Evolutionary conservation across 345 rosid species (phyloP).

Genomic region (Linum tenue): DNA sequence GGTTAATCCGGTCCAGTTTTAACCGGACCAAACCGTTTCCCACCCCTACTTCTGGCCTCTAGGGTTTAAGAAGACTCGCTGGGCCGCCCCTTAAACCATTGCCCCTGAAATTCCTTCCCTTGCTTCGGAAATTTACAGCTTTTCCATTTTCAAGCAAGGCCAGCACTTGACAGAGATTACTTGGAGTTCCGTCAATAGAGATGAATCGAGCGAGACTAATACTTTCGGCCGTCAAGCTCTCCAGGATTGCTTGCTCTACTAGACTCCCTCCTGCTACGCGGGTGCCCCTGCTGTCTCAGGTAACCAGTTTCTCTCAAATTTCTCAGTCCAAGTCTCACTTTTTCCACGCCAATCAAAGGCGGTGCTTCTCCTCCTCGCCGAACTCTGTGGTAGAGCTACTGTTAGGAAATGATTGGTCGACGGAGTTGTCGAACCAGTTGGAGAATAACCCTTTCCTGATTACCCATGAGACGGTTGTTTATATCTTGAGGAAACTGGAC

Average conservation of each 20-base stretch:
- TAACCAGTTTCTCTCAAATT: constrained; percentile 24
- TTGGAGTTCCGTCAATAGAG: constrained; percentile 2
- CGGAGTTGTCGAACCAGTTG: constrained; percentile 39
- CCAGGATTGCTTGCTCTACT: constrained; percentile 27
- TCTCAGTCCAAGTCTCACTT: constrained; percentile 14
- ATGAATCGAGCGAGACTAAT: constrained; percentile 57
- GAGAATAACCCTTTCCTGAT: constrained; percentile 18
- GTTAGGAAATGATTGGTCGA: constrained; percentile 38
- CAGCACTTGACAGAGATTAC: neutral
- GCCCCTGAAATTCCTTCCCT: too few relatives aligned
- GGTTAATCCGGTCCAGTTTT: too few relatives aligned
- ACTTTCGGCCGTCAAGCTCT: constrained; percentile 30
- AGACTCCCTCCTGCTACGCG: constrained; percentile 22
- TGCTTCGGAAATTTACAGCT: too few relatives aligned
- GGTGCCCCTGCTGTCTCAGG: constrained; percentile 26
- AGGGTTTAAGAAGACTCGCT: too few relatives aligned
- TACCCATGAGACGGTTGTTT: constrained; percentile 58
- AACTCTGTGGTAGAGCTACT: constrained; percentile 40
- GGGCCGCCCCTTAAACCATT: too few relatives aligned
- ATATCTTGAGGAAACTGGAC: constrained; percentile 51
- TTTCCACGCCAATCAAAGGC: constrained; percentile 18
- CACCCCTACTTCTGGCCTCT: too few relatives aligned
- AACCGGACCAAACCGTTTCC: too few relatives aligned
- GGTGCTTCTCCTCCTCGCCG: constrained; percentile 35
- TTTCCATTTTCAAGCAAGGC: too few relatives aligned